These are phyloP conservation scores for Nyssa sinensis DNA, from an alignment of 148 eudicot species.

Conservation along the genomic window DNA sequence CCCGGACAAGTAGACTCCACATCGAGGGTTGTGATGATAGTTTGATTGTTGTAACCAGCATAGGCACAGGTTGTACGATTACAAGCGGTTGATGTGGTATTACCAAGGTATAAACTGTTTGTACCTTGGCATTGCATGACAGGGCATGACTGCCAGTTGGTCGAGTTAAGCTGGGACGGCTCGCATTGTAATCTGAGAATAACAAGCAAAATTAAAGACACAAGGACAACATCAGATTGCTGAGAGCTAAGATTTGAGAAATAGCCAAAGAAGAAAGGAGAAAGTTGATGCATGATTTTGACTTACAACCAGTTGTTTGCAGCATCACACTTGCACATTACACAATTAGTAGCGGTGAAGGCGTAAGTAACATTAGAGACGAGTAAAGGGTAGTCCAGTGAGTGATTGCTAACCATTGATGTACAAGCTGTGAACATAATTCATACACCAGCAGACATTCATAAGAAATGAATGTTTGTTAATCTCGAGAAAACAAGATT, in stretches of 20 bases:
- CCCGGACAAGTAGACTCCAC: constrained; percentile 59
- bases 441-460: background rate
- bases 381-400: constrained; percentile 65
- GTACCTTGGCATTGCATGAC: constrained; percentile 41
- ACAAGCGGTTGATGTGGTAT: constrained; percentile 43
- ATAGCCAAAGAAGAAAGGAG: background rate
- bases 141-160: constrained; percentile 49
- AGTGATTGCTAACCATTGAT: constrained; percentile 44
- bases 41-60: constrained; percentile 50
- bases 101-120: constrained; percentile 41
- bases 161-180: constrained; percentile 47
- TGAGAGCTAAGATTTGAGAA: background rate
- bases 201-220: background rate
- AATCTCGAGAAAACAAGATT: background rate
- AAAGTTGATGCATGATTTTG: background rate
- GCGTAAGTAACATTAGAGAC: constrained; percentile 56
- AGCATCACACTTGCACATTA: constrained; percentile 65
- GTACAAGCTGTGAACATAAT: constrained; percentile 58
- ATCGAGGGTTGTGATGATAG: constrained; percentile 41
- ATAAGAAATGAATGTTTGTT: too few species aligned
- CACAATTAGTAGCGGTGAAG: constrained; percentile 70
- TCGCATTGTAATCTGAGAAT: constrained; percentile 57
- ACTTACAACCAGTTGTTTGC: constrained; percentile 65
- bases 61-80: constrained; percentile 57
- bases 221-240: background rate